A percentile compares a stretch with the other conserved stretches of the same genome.
phyloP scores from a whole-genome alignment of 2,329 filamentous ascomycete species.

The Cladophialophora chaetospira region DNA sequence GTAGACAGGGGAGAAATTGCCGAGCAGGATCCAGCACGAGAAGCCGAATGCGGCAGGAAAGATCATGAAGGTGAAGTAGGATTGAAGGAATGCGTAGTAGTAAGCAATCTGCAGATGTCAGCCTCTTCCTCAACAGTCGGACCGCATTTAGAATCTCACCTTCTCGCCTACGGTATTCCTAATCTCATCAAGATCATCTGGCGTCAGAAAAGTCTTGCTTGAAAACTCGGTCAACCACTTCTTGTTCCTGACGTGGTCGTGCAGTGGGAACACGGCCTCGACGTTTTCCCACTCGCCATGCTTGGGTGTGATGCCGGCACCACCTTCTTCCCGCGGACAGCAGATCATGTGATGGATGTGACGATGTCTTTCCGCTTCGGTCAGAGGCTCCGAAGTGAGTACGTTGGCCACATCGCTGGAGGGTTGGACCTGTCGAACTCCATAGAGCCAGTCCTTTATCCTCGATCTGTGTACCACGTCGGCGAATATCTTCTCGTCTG shows the following conservation, averaged over 20 bases:
- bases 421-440: slow-evolving; percentile 76
- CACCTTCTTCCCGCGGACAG: slow-evolving; percentile 70
- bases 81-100: slow-evolving; percentile 92
- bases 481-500: slow-evolving; percentile 71
- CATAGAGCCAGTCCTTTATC: slow-evolving; percentile 91
- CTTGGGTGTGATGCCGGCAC: slow-evolving; percentile 73
- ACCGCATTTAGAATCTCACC: slow-evolving; percentile 35
- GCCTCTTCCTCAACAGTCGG: neutral
- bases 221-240: slow-evolving; percentile 75
- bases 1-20: slow-evolving; percentile 80
- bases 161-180: slow-evolving; percentile 76
- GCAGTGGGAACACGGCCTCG: slow-evolving; percentile 74
- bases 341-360: slow-evolving; percentile 85
- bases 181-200: slow-evolving; percentile 71
- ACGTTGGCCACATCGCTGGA: slow-evolving; percentile 69
- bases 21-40: slow-evolving; percentile 76
- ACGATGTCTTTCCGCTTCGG: slow-evolving; percentile 83
- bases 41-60: slow-evolving; percentile 79
- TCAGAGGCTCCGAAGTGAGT: slow-evolving; percentile 73
- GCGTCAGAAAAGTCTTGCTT: slow-evolving; percentile 67
- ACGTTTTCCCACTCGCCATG: slow-evolving; percentile 72
- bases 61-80: slow-evolving; percentile 83
- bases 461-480: slow-evolving; percentile 84
- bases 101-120: slow-evolving; percentile 67
- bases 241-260: slow-evolving; percentile 74